Evolutionary conservation across 768 basidiomycete species (phyloP).

Genomic region (Macrolepiota dolichaula): DNA sequence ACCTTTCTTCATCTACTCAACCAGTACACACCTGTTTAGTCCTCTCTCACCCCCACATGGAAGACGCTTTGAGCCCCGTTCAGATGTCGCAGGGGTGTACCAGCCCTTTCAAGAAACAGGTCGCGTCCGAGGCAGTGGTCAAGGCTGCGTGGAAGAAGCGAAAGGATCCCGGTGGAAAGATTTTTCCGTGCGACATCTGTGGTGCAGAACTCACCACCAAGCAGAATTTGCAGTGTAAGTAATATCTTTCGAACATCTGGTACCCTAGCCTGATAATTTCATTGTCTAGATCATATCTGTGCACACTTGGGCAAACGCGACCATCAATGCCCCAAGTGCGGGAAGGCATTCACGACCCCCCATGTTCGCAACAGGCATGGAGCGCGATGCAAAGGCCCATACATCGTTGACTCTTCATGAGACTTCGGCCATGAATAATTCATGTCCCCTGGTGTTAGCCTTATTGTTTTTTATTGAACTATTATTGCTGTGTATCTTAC

Average conservation of each 20-base stretch:
- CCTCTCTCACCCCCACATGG: neutral
- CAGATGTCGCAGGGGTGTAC: neutral
- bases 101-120: neutral
- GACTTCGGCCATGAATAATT: neutral
- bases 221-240: slow-evolving; percentile 9
- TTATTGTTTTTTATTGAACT: neutral
- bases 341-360: slow-evolving; percentile 9
- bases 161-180: slow-evolving; percentile 7
- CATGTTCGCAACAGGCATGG: slow-evolving; percentile 12
- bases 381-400: neutral
- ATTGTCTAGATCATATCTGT: neutral
- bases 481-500: neutral
- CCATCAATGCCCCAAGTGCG: slow-evolving; percentile 5
- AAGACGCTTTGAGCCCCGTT: neutral
- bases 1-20: neutral
- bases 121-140: slow-evolving; percentile 6
- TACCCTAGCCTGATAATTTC: neutral
- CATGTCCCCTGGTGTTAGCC: neutral
- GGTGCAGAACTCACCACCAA: slow-evolving; percentile 3
- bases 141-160: slow-evolving; percentile 6
- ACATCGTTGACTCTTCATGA: neutral
- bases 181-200: neutral
- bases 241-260: neutral
- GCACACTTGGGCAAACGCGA: slow-evolving; percentile 7
- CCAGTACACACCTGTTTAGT: neutral